Percentiles rank a stretch among this genome's conserved stretches.
These are phyloP conservation scores for Pyrenophora seminiperda DNA, from an alignment of 2,329 filamentous ascomycete species.

Conservation along the genomic window DNA sequence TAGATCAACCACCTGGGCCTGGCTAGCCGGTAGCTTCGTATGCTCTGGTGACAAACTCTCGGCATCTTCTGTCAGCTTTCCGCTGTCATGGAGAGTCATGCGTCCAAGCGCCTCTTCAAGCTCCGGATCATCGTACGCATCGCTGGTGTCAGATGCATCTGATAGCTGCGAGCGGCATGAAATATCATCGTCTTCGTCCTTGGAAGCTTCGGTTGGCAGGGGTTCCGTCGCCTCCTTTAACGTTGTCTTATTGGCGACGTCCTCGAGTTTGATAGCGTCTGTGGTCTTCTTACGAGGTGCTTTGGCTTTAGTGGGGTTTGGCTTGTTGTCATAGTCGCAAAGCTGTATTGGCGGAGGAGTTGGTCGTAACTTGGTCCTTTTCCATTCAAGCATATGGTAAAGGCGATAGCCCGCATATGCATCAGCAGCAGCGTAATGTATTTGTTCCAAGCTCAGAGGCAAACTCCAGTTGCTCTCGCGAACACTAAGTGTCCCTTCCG, in stretches of 20 bases:
- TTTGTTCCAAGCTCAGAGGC: slow-evolving; percentile 66
- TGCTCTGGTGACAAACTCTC: not conserved
- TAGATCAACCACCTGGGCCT: not conserved
- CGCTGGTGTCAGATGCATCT: not conserved
- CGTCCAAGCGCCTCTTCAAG: slow-evolving; percentile 30
- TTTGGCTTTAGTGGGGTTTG: slow-evolving; percentile 10
- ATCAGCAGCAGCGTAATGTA: slow-evolving; percentile 77
- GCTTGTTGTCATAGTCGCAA: slow-evolving; percentile 64
- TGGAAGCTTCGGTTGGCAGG: not conserved
- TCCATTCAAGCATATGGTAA: slow-evolving; percentile 71
- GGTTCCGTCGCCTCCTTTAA: not conserved
- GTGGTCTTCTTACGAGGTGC: slow-evolving; percentile 17
- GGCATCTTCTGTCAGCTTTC: slow-evolving; percentile 12
- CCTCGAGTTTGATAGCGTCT: slow-evolving; percentile 10
- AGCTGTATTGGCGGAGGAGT: slow-evolving; percentile 71
- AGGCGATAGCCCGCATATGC: slow-evolving; percentile 82
- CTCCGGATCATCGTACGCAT: slow-evolving; percentile 35
- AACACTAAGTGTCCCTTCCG: slow-evolving; percentile 52
- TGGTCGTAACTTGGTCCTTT: slow-evolving; percentile 69
- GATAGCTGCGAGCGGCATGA: not conserved
- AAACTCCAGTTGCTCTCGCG: slow-evolving; percentile 76
- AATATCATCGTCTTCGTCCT: not conserved
- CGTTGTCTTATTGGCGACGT: slow-evolving; percentile 5
- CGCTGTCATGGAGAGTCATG: slow-evolving; percentile 21
- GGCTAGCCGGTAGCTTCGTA: not conserved